Evolutionary conservation across 1,139 yeast genomes (phyloP).

Genomic region (Candida tunisiensis): DNA sequence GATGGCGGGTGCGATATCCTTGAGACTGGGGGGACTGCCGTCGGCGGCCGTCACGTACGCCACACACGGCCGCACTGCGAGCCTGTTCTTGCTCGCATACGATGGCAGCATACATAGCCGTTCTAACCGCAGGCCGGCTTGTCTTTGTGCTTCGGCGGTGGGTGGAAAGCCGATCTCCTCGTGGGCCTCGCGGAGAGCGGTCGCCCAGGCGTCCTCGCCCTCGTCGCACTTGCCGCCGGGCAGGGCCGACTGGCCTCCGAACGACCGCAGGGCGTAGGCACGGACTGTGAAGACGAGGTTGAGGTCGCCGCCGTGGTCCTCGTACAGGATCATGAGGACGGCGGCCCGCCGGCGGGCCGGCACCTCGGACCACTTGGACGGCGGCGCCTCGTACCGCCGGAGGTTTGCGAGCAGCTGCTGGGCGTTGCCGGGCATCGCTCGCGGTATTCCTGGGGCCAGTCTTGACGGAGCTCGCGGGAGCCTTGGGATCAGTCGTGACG

Average conservation of each 20-base stretch:
- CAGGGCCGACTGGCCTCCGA: slow-evolving; percentile 76
- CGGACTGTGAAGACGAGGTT: slow-evolving; percentile 60
- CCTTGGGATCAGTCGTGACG: too few relatives aligned
- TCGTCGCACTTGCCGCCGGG: slow-evolving; percentile 85
- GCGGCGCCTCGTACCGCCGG: too few relatives aligned
- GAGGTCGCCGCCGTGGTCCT: slow-evolving; percentile 52
- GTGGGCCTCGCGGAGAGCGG: slow-evolving; percentile 61
- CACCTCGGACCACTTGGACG: slow-evolving; percentile 1
- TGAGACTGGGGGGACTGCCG: slow-evolving; percentile 1
- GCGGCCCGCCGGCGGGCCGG: slow-evolving; percentile 16
- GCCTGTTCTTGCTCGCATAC: slow-evolving; percentile 55
- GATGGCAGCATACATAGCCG: slow-evolving; percentile 46
- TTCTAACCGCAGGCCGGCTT: slow-evolving; percentile 35
- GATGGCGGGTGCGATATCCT: background rate
- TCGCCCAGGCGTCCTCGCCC: slow-evolving; percentile 50
- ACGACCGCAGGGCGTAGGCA: slow-evolving; percentile 44
- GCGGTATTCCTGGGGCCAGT: too few relatives aligned
- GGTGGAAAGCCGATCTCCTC: slow-evolving; percentile 66
- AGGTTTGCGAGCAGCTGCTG: too few relatives aligned
- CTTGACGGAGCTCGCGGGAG: too few relatives aligned
- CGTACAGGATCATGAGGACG: slow-evolving; percentile 50
- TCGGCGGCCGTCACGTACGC: slow-evolving; percentile 32
- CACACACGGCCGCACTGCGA: slow-evolving; percentile 66
- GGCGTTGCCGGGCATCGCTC: too few relatives aligned
- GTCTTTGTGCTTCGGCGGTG: too few relatives aligned